Conservation (phyloP, 116 monocot genomes). For the Dioscorea cayenensis region DNA sequence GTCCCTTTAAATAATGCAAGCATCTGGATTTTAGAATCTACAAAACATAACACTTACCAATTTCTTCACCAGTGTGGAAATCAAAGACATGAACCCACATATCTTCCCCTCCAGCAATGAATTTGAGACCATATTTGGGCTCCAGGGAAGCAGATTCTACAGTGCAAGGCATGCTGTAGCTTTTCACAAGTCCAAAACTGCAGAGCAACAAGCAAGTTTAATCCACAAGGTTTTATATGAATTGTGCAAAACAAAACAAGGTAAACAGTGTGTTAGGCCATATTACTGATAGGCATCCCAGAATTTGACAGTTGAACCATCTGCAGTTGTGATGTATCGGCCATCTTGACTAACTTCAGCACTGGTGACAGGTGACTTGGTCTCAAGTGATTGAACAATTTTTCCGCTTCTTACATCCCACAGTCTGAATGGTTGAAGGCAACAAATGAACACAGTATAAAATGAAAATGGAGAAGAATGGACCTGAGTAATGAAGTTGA, state of each 20-base stretch:
- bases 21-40: not conserved
- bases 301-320: constrained; percentile 84
- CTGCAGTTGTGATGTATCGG: constrained; percentile 88
- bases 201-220: not conserved
- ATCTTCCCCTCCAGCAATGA: constrained; percentile 89
- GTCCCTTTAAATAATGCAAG: no score
- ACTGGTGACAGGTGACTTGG: constrained; percentile 77
- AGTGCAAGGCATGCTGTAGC: constrained; percentile 72
- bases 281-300: constrained; percentile 97
- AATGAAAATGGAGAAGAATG: not conserved
- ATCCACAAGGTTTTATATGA: not conserved
- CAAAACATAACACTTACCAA: constrained; percentile 21
- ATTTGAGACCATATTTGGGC: constrained; percentile 63
- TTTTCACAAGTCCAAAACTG: constrained; percentile 86
- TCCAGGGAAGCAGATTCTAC: constrained; percentile 89
- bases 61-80: constrained; percentile 63
- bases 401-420: constrained; percentile 88
- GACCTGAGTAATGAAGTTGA: no score
- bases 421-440: constrained; percentile 31
- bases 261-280: no score
- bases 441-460: not conserved
- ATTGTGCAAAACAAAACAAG: no score
- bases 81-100: constrained; percentile 94
- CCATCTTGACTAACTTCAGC: constrained; percentile 96
- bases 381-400: constrained; percentile 74